These are phyloP conservation scores for Chaetomium olivaceum DNA, from an alignment of 2,329 filamentous ascomycete species.

Conservation along the genomic window DNA sequence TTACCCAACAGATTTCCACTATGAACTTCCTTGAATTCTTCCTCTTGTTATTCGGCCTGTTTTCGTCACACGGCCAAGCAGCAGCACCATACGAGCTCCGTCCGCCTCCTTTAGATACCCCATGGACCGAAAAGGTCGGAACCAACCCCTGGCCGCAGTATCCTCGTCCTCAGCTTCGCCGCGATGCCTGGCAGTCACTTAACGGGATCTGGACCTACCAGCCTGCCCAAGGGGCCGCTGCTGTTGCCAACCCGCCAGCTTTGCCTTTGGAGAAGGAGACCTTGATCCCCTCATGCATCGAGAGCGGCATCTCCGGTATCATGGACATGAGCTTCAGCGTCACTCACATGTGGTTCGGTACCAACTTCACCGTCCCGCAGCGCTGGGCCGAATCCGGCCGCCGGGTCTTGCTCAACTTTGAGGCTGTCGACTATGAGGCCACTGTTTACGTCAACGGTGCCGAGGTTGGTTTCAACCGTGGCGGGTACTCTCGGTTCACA, in stretches of 20 bases:
- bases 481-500: conserved; percentile 63
- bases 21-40: conserved; percentile 6
- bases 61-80: conserved; percentile 1
- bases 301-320: conserved; percentile 48
- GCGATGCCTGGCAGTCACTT: conserved; percentile 55
- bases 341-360: conserved; percentile 52
- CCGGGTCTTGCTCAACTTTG: conserved; percentile 55
- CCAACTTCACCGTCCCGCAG: conserved; percentile 51
- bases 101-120: conserved; percentile 48
- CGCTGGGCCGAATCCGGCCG: conserved; percentile 43
- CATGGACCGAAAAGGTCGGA: conserved; percentile 55
- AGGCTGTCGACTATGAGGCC: conserved; percentile 59
- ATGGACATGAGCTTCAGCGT: conserved; percentile 44
- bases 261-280: conserved; percentile 43
- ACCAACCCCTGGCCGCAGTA: conserved; percentile 59
- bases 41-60: not conserved
- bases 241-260: conserved; percentile 30
- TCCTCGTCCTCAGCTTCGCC: conserved; percentile 57
- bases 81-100: conserved; percentile 41
- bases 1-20: not conserved
- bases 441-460: conserved; percentile 60
- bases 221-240: conserved; percentile 33
- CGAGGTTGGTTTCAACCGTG: conserved; percentile 53
- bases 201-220: conserved; percentile 61
- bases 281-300: conserved; percentile 36